Evolutionary conservation across 768 basidiomycete genomes (phyloP).

Genomic region (Lepiota brunneoincarnata): DNA sequence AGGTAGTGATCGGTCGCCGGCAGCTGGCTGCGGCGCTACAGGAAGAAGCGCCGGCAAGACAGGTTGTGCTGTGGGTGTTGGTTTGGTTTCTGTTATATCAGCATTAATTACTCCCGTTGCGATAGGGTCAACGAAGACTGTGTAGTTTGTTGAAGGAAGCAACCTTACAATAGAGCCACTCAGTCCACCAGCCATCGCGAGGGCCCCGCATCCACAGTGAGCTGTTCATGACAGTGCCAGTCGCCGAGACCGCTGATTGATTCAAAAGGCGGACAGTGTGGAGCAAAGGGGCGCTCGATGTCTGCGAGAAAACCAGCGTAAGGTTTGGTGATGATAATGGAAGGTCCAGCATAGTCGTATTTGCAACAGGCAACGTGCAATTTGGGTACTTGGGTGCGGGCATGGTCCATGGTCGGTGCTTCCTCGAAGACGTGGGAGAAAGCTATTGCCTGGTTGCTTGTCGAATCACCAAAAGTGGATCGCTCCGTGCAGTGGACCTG

Average conservation of each 20-base stretch:
- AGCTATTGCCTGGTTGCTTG: conserved; percentile 66
- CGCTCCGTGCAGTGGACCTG: conserved; percentile 47
- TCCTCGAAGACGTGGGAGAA: conserved; percentile 60
- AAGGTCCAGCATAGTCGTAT: conserved; percentile 38
- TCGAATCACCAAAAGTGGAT: conserved; percentile 74
- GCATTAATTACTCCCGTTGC: conserved; percentile 33
- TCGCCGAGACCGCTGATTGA: conserved; percentile 22
- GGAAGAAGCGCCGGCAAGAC: conserved; percentile 50
- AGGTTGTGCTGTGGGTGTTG: conserved; percentile 27
- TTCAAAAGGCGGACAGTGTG: conserved; percentile 60
- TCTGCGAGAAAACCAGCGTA: conserved; percentile 54
- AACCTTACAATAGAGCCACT: conserved; percentile 67
- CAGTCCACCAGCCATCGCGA: conserved; percentile 57
- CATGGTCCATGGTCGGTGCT: conserved; percentile 16
- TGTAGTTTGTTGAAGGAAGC: conserved; percentile 71
- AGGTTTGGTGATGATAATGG: conserved; percentile 46
- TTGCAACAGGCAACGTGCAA: conserved; percentile 66
- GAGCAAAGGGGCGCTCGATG: conserved; percentile 39
- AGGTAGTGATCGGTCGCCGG: conserved; percentile 48
- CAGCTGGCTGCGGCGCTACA: conserved; percentile 31
- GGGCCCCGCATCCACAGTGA: conserved; percentile 55
- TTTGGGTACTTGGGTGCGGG: conserved; percentile 61
- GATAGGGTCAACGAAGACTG: conserved; percentile 51
- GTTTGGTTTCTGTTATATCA: conserved; percentile 26
- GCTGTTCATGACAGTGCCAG: conserved; percentile 39